These are phyloP conservation scores for Ustilago curta DNA, from an alignment of 1,284 basidiomycete species.

Conservation along the genomic window DNA sequence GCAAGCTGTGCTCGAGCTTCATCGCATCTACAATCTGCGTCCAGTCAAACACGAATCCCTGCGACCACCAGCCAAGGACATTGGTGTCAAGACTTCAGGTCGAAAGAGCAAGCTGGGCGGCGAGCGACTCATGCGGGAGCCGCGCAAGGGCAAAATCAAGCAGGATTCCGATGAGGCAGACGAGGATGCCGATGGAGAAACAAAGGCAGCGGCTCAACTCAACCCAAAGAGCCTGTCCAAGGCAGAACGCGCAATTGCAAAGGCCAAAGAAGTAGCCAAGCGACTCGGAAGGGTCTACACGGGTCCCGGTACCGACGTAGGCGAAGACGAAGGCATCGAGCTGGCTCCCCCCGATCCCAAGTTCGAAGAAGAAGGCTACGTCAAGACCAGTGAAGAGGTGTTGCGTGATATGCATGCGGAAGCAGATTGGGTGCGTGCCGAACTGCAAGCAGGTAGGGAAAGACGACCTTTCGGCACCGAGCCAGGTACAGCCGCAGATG, in stretches of 20 bases:
- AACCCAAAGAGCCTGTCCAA: conserved; percentile 41
- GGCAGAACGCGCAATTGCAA: conserved; percentile 48
- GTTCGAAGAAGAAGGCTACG: conserved; percentile 56
- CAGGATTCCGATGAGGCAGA: conserved; percentile 50
- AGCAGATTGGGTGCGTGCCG: conserved; percentile 52
- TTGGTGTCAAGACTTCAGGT: conserved; percentile 70
- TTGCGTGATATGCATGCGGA: conserved; percentile 54
- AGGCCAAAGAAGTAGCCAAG: conserved; percentile 54
- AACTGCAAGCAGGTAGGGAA: conserved; percentile 44
- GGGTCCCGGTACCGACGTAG: conserved; percentile 58
- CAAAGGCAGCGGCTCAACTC: conserved; percentile 5
- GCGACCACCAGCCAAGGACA: conserved; percentile 71
- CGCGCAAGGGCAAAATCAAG: conserved; percentile 61
- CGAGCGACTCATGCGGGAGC: conserved; percentile 32
- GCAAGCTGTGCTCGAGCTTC: conserved; percentile 87
- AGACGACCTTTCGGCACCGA: conserved; percentile 44
- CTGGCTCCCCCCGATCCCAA: conserved; percentile 41
- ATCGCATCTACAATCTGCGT: conserved; percentile 80
- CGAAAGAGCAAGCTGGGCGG: conserved; percentile 67
- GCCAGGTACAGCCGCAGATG: conserved; percentile 29
- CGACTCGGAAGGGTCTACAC: conserved; percentile 47
- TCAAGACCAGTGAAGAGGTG: conserved; percentile 60
- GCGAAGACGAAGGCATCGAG: conserved; percentile 60
- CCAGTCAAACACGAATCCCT: conserved; percentile 75
- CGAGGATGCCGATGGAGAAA: conserved; percentile 41